Evolutionary conservation across 306 rosid species (phyloP).

Genomic region (Inga leiocalycina): DNA sequence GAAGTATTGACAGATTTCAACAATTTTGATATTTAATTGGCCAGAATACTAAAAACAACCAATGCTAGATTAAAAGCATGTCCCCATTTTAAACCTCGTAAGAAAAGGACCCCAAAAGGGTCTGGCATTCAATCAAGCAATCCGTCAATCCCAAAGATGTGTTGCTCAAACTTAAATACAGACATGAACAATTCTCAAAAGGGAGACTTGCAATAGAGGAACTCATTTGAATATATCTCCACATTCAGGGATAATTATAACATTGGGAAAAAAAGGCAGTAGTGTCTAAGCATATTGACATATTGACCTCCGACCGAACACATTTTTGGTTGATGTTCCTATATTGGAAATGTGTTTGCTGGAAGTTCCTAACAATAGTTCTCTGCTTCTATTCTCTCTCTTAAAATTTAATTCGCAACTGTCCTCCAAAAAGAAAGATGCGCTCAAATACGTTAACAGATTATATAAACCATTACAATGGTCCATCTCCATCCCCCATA

Average conservation of each 20-base stretch:
- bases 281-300: not conserved
- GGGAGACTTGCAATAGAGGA: not conserved
- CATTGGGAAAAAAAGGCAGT: not conserved
- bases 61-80: slow-evolving; percentile 7
- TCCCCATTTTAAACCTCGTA: not conserved
- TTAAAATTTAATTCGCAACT: not conserved
- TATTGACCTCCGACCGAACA: not conserved
- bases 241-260: not conserved
- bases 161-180: not conserved
- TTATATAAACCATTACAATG: not conserved
- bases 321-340: not conserved
- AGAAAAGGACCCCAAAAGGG: not conserved
- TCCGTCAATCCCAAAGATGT: not conserved
- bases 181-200: not conserved
- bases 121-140: slow-evolving; percentile 16
- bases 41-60: not conserved
- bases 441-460: not conserved
- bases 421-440: not conserved
- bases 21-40: slow-evolving; percentile 1
- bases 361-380: not conserved
- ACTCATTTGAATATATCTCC: not conserved
- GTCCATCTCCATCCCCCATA: not conserved
- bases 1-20: not conserved
- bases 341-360: not conserved
- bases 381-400: not conserved